Evolutionary conservation across 139 green algal genomes (phyloP).

Genomic region (Chlamydomonas asymmetrica): DNA sequence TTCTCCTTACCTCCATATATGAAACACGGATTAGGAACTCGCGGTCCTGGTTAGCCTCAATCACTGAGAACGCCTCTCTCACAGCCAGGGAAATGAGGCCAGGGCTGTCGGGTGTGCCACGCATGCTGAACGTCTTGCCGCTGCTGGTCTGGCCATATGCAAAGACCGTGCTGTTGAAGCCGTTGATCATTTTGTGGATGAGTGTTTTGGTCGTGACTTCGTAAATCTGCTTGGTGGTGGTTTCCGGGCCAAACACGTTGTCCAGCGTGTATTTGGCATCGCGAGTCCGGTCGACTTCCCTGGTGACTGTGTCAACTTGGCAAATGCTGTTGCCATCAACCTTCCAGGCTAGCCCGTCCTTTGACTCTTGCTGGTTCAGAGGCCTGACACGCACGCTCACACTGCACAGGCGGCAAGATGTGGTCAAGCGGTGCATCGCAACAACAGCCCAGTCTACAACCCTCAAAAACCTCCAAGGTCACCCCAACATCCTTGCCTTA

Average conservation of each 20-base stretch:
- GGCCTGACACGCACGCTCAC: constrained; percentile 84
- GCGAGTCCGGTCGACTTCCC: constrained; percentile 26
- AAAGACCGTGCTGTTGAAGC: constrained; percentile 94
- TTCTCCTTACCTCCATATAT: constrained; percentile 99
- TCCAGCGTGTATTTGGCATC: constrained; percentile 77
- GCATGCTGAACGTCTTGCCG: constrained; percentile 97
- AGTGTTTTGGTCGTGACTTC: constrained; percentile 57
- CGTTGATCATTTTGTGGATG: constrained; percentile 77
- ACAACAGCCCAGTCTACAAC: too few relatives aligned
- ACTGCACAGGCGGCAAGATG: too few relatives aligned
- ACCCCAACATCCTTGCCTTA: too few relatives aligned
- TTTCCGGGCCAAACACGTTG: constrained; percentile 72
- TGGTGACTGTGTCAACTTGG: constrained; percentile 42
- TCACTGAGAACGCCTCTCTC: constrained; percentile 66
- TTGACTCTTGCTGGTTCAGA: constrained; percentile 67
- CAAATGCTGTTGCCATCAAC: constrained; percentile 62
- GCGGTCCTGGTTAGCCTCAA: constrained; percentile 58
- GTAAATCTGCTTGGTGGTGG: constrained; percentile 73
- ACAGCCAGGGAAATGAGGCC: constrained; percentile 89
- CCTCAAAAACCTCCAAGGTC: too few relatives aligned
- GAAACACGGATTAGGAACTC: constrained; percentile 95
- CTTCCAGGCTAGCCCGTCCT: constrained; percentile 65
- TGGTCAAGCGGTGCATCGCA: too few relatives aligned
- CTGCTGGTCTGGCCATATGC: constrained; percentile 95
- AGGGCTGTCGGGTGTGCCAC: constrained; percentile 59